Conservation (phyloP, 805 yeast genomes). For the Suhomyces faveliae region DNA sequence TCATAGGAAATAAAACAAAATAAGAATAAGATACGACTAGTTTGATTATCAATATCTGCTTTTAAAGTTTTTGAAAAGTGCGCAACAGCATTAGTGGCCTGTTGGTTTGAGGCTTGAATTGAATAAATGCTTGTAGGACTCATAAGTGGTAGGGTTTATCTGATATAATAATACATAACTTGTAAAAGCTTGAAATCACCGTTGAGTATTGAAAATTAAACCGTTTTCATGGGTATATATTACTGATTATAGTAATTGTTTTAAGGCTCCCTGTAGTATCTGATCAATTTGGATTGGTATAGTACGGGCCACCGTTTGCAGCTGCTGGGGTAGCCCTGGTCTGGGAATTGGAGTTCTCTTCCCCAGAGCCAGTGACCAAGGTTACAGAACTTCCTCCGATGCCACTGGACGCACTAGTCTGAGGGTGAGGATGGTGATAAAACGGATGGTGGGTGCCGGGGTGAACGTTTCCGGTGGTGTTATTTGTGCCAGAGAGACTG, state of each 20-base stretch:
- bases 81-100: neutral
- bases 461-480: neutral
- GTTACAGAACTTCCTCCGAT: neutral
- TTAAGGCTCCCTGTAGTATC: neutral
- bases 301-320: neutral
- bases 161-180: neutral
- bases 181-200: neutral
- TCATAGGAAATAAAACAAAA: neutral
- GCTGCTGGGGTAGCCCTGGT: neutral
- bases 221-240: neutral
- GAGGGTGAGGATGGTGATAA: neutral
- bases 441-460: neutral
- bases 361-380: neutral
- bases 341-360: neutral
- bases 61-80: neutral
- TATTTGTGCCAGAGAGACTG: neutral
- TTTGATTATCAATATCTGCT: neutral
- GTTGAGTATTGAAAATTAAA: neutral
- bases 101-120: neutral
- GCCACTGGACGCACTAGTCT: neutral
- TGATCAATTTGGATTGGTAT: neutral
- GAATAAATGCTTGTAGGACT: neutral
- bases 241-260: neutral
- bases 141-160: neutral
- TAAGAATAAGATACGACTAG: neutral